These are phyloP conservation scores for Coffea canephora DNA, from an alignment of 257 asterid genomes.

Conservation along the genomic window DNA sequence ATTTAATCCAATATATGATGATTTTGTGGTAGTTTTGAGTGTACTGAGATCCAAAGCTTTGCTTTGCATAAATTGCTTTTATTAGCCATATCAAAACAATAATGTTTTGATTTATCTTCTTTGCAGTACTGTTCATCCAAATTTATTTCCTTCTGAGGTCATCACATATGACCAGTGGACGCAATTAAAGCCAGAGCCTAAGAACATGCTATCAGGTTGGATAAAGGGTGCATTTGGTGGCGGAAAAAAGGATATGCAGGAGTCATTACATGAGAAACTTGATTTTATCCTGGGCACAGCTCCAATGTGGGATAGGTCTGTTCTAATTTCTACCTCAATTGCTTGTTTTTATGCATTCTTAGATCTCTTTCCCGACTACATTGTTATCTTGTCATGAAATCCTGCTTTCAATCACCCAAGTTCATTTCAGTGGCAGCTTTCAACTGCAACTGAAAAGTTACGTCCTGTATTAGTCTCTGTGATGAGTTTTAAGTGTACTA, in stretches of 20 bases:
- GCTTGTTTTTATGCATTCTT: not conserved
- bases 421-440: not conserved
- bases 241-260: conserved; percentile 75
- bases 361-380: not conserved
- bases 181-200: conserved; percentile 59
- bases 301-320: conserved; percentile 91
- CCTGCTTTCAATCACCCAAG: not conserved
- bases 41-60: not conserved
- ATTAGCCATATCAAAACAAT: not conserved
- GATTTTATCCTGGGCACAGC: conserved; percentile 68
- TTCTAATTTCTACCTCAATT: conserved; percentile 2
- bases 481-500: not conserved
- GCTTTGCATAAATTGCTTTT: not conserved
- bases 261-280: conserved; percentile 53
- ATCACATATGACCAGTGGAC: conserved; percentile 75
- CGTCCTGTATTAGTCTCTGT: not conserved
- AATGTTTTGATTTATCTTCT: conserved; percentile 20
- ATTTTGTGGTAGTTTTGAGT: conserved; percentile 1
- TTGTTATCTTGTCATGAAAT: not conserved
- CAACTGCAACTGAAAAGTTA: not conserved
- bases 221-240: conserved; percentile 68
- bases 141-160: conserved; percentile 72
- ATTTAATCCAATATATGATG: not conserved
- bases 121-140: conserved; percentile 55
- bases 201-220: conserved; percentile 60